Evolutionary conservation across 2,329 filamentous ascomycete species (phyloP).

Genomic region (Pleomassaria siparia): DNA sequence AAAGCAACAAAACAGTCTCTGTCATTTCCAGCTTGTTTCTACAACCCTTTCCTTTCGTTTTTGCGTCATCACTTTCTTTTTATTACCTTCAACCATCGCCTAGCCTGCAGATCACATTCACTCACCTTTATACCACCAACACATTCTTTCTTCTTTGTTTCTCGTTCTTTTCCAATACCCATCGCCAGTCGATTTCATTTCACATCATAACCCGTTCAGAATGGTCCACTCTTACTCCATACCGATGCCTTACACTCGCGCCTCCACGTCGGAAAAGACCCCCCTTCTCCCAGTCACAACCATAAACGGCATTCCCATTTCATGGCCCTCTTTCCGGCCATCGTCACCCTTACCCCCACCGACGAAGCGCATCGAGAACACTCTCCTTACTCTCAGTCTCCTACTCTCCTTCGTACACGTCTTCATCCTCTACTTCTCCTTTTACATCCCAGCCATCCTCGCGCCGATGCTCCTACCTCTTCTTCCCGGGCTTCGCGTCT

Average conservation of each 20-base stretch:
- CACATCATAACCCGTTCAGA: too few species aligned
- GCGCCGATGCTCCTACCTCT: slow-evolving; percentile 15
- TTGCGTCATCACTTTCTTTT: too few species aligned
- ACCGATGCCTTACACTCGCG: neutral
- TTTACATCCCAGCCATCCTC: slow-evolving; percentile 8
- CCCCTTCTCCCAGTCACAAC: slow-evolving; percentile 1
- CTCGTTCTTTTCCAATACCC: too few species aligned
- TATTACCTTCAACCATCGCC: too few species aligned
- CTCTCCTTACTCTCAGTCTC: slow-evolving; percentile 3
- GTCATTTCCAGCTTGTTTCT: neutral
- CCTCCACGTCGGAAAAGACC: neutral
- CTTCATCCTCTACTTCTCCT: slow-evolving; percentile 18
- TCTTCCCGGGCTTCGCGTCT: slow-evolving; percentile 19
- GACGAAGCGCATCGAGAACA: neutral
- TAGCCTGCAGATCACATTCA: too few species aligned
- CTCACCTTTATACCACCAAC: too few species aligned
- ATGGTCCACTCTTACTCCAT: too few species aligned
- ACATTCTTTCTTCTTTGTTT: too few species aligned
- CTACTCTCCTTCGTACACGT: slow-evolving; percentile 13
- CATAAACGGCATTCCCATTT: neutral
- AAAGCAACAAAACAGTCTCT: neutral
- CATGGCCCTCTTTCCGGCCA: neutral
- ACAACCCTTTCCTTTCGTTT: neutral
- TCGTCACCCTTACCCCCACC: neutral
- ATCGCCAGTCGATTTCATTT: too few species aligned